Evolutionary conservation across 352 stramenopile species (phyloP).

Genomic region (Phytophthora foliorum): DNA sequence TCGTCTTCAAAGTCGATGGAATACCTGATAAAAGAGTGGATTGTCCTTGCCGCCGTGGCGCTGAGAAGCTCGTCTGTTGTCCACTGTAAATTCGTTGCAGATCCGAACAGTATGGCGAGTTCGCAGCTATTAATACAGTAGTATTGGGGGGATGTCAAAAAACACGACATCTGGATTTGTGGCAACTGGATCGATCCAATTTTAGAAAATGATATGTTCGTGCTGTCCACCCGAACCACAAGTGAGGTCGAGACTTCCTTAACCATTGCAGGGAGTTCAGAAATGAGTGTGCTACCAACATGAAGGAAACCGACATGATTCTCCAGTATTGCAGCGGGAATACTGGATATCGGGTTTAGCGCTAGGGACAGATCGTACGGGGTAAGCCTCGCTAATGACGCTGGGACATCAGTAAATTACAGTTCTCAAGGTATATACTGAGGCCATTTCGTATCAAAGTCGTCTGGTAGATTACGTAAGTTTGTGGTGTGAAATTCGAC

Average conservation of each 20-base stretch:
- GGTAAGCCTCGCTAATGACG: conserved; percentile 22
- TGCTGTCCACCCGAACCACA: conserved; percentile 27
- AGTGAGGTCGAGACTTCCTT: conserved; percentile 5
- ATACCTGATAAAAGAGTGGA: conserved; percentile 16
- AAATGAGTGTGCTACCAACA: conserved; percentile 30
- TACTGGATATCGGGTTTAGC: conserved; percentile 21
- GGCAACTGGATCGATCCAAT: conserved; percentile 28
- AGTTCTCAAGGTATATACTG: conserved; percentile 37
- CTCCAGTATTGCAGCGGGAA: conserved; percentile 26
- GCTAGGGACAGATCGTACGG: conserved; percentile 30
- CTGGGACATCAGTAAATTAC: conserved; percentile 19
- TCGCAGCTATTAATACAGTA: too few species aligned
- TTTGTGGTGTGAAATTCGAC: conserved; percentile 47
- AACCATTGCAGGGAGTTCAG: conserved; percentile 18
- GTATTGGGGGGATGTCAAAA: not conserved
- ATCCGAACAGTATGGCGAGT: conserved; percentile 24
- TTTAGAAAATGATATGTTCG: conserved; percentile 32
- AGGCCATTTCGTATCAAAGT: conserved; percentile 53
- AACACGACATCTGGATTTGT: not conserved
- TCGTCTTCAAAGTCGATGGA: conserved; percentile 21
- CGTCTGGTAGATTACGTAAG: conserved; percentile 38
- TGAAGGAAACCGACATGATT: conserved; percentile 20
- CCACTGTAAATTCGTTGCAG: conserved; percentile 14
- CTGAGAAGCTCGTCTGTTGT: conserved; percentile 12
- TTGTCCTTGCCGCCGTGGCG: not conserved